Conservation (phyloP, 1,284 basidiomycete genomes). For the Ceratobasidium sp. region DNA sequence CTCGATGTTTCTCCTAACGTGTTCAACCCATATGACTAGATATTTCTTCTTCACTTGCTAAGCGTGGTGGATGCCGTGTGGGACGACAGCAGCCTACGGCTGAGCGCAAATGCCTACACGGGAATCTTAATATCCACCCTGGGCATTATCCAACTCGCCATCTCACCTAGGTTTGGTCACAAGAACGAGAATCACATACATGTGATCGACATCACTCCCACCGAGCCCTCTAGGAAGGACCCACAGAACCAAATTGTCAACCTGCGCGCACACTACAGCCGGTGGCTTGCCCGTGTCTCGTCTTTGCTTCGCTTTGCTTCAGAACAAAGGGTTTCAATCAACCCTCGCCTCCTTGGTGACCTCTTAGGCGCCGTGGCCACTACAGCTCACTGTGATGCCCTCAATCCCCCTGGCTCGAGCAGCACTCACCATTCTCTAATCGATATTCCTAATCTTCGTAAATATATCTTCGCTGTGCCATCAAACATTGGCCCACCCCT, state of each 20-base stretch:
- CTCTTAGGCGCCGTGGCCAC: background rate
- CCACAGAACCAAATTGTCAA: background rate
- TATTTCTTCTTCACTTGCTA: background rate
- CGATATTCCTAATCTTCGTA: no score
- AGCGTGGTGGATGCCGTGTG: background rate
- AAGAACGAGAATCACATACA: background rate
- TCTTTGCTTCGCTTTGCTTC: background rate
- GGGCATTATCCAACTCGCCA: background rate
- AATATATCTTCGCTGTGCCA: no score
- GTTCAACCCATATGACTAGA: background rate
- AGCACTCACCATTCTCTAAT: background rate
- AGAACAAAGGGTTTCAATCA: background rate
- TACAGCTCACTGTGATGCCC: background rate
- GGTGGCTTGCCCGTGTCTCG: background rate
- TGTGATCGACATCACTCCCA: background rate
- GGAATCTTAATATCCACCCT: background rate
- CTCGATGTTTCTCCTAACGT: background rate
- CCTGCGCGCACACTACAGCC: background rate
- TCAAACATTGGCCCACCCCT: background rate
- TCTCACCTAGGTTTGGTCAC: background rate
- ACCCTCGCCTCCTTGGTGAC: background rate
- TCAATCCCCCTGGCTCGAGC: background rate
- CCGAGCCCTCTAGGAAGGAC: background rate
- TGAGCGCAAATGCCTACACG: background rate
- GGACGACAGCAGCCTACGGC: background rate